Evolutionary conservation across 768 basidiomycete genomes (phyloP).

Genomic region (Lyophyllum shimeji): DNA sequence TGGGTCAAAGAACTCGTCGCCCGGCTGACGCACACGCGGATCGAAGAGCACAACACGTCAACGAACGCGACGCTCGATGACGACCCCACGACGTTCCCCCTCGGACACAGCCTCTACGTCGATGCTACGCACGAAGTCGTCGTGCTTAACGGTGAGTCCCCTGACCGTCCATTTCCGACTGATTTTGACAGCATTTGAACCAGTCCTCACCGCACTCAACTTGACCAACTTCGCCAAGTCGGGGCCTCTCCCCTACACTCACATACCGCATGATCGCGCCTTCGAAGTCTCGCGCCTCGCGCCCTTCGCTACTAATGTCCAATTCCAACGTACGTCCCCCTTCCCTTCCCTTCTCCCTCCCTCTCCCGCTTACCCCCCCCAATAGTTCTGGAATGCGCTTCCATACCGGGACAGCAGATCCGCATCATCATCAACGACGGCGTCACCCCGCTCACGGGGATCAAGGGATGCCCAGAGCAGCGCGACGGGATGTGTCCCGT

Average conservation of each 20-base stretch:
- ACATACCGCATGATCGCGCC: slow-evolving; percentile 61
- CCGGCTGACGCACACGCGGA: slow-evolving; percentile 75
- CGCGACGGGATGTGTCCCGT: slow-evolving; percentile 79
- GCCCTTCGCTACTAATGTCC: slow-evolving; percentile 87
- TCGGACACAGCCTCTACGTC: slow-evolving; percentile 73
- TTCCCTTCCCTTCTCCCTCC: slow-evolving; percentile 7
- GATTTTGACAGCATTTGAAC: neutral
- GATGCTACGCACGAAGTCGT: slow-evolving; percentile 95
- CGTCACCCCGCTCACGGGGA: slow-evolving; percentile 74
- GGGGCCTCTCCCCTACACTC: slow-evolving; percentile 77
- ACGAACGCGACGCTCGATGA: slow-evolving; percentile 84
- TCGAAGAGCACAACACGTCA: slow-evolving; percentile 70
- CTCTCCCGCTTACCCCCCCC: slow-evolving; percentile 10
- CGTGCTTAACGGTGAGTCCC: slow-evolving; percentile 68
- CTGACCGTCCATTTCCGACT: neutral
- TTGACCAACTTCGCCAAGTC: slow-evolving; percentile 66
- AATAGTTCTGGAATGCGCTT: slow-evolving; percentile 63
- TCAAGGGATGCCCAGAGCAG: slow-evolving; percentile 71
- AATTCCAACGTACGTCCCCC: slow-evolving; percentile 72
- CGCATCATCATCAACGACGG: slow-evolving; percentile 89
- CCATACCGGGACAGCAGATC: slow-evolving; percentile 56
- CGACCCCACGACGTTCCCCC: slow-evolving; percentile 66
- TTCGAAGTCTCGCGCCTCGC: slow-evolving; percentile 78
- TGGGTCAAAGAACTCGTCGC: slow-evolving; percentile 84
- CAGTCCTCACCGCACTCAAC: slow-evolving; percentile 85